phyloP scores from a whole-genome alignment of 306 rosid genomes.

The Quercus glauca region DNA sequence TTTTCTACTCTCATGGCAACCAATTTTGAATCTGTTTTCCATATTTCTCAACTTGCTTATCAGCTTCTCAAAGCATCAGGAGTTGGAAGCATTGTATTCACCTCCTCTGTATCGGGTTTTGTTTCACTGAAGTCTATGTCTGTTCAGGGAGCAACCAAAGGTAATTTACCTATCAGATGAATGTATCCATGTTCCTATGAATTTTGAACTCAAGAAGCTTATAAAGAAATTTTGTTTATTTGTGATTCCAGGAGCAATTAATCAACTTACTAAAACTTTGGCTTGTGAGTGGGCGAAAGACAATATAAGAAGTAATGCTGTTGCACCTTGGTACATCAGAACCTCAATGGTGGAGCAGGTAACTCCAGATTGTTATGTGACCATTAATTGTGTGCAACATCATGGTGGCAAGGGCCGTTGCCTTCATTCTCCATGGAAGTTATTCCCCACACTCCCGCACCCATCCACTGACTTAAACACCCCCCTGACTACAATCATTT shows the following conservation, averaged over 20 bases:
- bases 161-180: constrained; percentile 30
- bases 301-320: constrained; percentile 70
- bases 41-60: constrained; percentile 67
- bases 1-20: constrained; percentile 62
- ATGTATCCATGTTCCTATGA: neutral
- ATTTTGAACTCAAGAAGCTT: constrained; percentile 3
- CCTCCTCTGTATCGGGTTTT: constrained; percentile 71
- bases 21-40: constrained; percentile 72
- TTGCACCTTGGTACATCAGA: constrained; percentile 81
- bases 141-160: constrained; percentile 77
- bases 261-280: constrained; percentile 65
- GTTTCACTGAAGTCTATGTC: constrained; percentile 77
- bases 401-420: neutral
- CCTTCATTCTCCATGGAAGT: neutral
- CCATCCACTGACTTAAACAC: neutral
- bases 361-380: constrained; percentile 13
- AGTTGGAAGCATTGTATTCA: constrained; percentile 58
- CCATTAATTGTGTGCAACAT: neutral
- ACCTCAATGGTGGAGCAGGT: constrained; percentile 77
- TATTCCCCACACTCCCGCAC: neutral
- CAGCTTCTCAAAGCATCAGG: constrained; percentile 65
- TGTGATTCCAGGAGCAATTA: constrained; percentile 58
- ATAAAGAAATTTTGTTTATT: constrained; percentile 6
- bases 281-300: constrained; percentile 89
- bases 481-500: neutral